Evolutionary conservation across 176 grass and related monocot genomes (phyloP), one percentile per base, ranked within the genome.

Genomic region (Calamus simplicifolius): DNA sequence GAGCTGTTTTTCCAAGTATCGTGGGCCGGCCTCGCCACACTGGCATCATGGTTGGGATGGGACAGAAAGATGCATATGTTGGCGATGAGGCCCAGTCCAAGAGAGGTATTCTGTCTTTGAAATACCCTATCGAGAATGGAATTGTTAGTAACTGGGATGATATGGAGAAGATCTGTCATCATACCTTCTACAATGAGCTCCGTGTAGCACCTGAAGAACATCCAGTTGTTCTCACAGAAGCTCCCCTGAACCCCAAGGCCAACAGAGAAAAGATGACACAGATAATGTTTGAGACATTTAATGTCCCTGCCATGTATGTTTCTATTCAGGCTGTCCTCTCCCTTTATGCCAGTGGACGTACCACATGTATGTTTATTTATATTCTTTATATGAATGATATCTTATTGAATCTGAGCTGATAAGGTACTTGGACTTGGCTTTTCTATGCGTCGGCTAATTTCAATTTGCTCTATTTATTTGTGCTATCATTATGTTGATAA

Each of bases 111-210:
- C 21, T 64, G 62, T 51, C 62, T 51, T 51, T 51, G 48, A 64
- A 64, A 19, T 51, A 64, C 23, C 62, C 62, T 12, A 64, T 64
- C 2, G 62, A 64, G 27, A 48, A 51, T 28, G 48, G 62, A 27
- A 64, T 64, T 64, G 48, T 64, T 49, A 64, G 48, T 64, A 64
- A 64, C 13, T 64, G 62, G 62, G 62, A 64, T 28, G 62, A 64
- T 16, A 51, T 64, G 62, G 62, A 64, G 62, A 51, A 64, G 48
- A 51, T 64, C 2, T 64, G 62, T 15, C 62, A 64, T 64, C 62
- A 64, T 64, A 64, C 48, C 21, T 64, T 64, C 48, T 51, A 51
- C 48, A 64, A 64, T 64, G 62, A 64, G 62, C 62, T 64, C 10
- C 62, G 48, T 8, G 62, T 51, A 5, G 62, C 62, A 28, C 62